Conservation (phyloP, 2,329 filamentous ascomycete genomes). For the Fusarium denticulatum region DNA sequence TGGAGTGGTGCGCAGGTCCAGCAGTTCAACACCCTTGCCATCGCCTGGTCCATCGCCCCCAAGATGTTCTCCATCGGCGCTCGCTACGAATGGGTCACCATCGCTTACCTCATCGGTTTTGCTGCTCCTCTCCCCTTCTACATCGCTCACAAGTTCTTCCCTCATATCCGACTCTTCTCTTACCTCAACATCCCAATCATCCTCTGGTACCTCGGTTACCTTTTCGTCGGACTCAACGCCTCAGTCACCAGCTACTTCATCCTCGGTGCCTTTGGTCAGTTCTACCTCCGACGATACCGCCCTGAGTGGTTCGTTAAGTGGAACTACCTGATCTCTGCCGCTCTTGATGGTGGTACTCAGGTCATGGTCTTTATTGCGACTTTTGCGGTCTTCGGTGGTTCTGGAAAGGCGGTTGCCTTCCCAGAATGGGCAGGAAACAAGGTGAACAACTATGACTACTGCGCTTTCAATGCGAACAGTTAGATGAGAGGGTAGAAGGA, state of each 20-base stretch:
- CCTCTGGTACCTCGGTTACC: conserved; percentile 38
- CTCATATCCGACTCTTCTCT: conserved; percentile 51
- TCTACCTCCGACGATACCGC: conserved; percentile 61
- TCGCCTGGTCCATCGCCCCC: conserved; percentile 61
- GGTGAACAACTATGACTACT: conserved; percentile 7
- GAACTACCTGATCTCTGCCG: conserved; percentile 61
- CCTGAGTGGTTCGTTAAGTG: conserved; percentile 64
- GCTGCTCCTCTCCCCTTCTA: conserved; percentile 48
- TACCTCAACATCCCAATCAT: conserved; percentile 62
- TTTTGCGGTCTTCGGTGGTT: conserved; percentile 65
- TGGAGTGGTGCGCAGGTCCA: conserved; percentile 65
- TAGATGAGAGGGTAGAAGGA: neutral
- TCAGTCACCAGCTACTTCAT: conserved; percentile 63
- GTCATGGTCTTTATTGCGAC: conserved; percentile 62
- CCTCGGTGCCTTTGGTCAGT: conserved; percentile 60
- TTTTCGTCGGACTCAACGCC: conserved; percentile 54
- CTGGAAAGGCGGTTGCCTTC: conserved; percentile 55
- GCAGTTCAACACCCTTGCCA: conserved; percentile 57
- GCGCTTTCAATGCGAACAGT: neutral
- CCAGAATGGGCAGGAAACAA: conserved; percentile 66
- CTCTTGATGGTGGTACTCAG: conserved; percentile 61
- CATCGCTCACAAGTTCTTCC: conserved; percentile 45
- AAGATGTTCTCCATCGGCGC: conserved; percentile 35
- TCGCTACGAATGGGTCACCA: conserved; percentile 16
- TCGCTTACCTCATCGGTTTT: conserved; percentile 48